These are phyloP conservation scores for Euphorbia peplus DNA, from an alignment of 345 rosid genomes.

Conservation along the genomic window DNA sequence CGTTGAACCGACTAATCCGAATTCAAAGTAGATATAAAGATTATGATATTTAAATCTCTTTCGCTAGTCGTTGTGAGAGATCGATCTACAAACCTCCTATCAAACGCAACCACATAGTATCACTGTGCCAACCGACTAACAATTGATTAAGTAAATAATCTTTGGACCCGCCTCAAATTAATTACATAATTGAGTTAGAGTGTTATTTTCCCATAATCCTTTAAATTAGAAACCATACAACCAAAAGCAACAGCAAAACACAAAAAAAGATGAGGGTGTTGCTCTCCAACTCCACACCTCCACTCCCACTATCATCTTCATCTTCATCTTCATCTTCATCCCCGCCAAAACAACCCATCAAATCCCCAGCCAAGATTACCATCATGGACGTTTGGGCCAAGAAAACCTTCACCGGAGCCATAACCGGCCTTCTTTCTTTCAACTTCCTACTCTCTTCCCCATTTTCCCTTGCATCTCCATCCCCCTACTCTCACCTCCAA, in stretches of 20 bases:
- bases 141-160: too few relatives aligned
- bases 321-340: conserved; percentile 16
- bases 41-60: too few relatives aligned
- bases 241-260: background rate
- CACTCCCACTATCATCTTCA: conserved; percentile 15
- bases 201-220: too few relatives aligned
- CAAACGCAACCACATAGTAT: too few relatives aligned
- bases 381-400: conserved; percentile 21
- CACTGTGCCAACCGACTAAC: too few relatives aligned
- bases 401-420: conserved; percentile 38
- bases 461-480: conserved; percentile 37
- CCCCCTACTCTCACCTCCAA: conserved; percentile 32
- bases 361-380: background rate
- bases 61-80: too few relatives aligned
- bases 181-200: too few relatives aligned
- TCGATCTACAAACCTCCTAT: too few relatives aligned
- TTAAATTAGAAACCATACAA: conserved; percentile 5
- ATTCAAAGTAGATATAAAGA: too few relatives aligned
- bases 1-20: too few relatives aligned
- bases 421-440: conserved; percentile 58
- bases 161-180: too few relatives aligned
- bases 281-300: conserved; percentile 34
- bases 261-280: conserved; percentile 40
- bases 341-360: conserved; percentile 21
- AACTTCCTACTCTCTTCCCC: conserved; percentile 53